These are phyloP conservation scores for Ophiocytium majus DNA, from an alignment of 352 stramenopile species.

Conservation along the genomic window DNA sequence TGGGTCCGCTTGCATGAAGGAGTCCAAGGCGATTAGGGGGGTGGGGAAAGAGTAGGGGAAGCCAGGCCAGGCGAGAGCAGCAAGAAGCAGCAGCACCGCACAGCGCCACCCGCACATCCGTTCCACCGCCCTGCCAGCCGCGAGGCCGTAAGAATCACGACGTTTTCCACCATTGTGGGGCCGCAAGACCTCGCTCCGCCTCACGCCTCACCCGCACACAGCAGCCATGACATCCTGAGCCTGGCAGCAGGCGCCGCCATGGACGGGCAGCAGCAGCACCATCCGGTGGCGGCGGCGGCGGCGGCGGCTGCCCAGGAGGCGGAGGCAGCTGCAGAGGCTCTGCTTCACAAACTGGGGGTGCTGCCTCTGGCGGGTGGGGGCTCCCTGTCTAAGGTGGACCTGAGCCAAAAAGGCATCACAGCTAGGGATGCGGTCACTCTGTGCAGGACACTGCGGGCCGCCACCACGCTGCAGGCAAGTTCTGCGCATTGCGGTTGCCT, in stretches of 20 bases:
- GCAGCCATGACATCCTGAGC: background rate
- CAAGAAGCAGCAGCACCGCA: too few relatives aligned
- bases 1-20: too few relatives aligned
- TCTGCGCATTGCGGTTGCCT: too few relatives aligned
- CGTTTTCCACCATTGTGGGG: background rate
- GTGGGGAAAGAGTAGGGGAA: too few relatives aligned
- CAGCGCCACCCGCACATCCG: too few relatives aligned
- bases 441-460: slow-evolving; percentile 36
- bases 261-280: background rate
- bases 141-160: too few relatives aligned
- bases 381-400: slow-evolving; percentile 29
- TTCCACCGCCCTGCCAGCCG: too few relatives aligned
- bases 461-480: too few relatives aligned
- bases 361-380: background rate
- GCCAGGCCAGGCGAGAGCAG: too few relatives aligned
- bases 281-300: too few relatives aligned
- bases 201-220: background rate
- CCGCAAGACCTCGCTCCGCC: background rate
- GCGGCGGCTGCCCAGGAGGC: background rate
- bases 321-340: slow-evolving; percentile 27
- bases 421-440: slow-evolving; percentile 42
- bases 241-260: too few relatives aligned
- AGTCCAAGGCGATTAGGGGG: too few relatives aligned
- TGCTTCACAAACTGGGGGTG: slow-evolving; percentile 36
- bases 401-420: slow-evolving; percentile 52